Conservation (phyloP, 768 basidiomycete species). For the Cystobasidium onofrii region DNA sequence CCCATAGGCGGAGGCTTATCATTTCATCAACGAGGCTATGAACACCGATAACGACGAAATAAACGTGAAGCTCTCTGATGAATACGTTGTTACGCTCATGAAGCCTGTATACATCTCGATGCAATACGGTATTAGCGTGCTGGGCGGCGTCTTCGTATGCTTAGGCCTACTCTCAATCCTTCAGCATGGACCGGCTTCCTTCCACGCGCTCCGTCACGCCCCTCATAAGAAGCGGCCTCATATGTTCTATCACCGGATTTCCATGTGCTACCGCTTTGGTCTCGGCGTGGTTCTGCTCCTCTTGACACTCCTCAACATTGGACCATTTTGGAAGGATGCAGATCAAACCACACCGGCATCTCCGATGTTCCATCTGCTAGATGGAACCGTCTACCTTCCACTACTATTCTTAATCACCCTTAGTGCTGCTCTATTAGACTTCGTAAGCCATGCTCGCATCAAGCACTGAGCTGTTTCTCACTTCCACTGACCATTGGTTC, state of each 20-base stretch:
- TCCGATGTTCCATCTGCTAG: not conserved
- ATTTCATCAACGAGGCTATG: not conserved
- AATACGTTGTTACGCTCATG: not conserved
- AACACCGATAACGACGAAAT: not conserved
- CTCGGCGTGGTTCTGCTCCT: not conserved
- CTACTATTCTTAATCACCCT: not conserved
- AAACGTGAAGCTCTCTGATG: not conserved
- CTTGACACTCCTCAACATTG: not conserved
- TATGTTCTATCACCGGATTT: not conserved
- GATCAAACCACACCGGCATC: not conserved
- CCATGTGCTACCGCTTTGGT: not conserved
- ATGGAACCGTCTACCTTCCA: not conserved
- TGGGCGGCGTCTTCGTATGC: not conserved
- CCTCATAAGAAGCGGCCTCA: not conserved
- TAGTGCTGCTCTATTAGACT: not conserved
- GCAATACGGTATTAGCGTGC: not conserved
- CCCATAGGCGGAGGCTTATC: not conserved
- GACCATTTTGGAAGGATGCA: not conserved
- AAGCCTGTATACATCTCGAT: not conserved
- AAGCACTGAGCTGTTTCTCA: not conserved
- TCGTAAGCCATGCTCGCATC: not conserved
- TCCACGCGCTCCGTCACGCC: not conserved
- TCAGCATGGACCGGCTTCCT: not conserved
- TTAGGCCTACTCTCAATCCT: not conserved
- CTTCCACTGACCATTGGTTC: not conserved